Percentiles rank a stretch among this genome's conserved stretches.
Conservation (phyloP, 768 basidiomycete genomes). For the Phylloporus sp. region DNA sequence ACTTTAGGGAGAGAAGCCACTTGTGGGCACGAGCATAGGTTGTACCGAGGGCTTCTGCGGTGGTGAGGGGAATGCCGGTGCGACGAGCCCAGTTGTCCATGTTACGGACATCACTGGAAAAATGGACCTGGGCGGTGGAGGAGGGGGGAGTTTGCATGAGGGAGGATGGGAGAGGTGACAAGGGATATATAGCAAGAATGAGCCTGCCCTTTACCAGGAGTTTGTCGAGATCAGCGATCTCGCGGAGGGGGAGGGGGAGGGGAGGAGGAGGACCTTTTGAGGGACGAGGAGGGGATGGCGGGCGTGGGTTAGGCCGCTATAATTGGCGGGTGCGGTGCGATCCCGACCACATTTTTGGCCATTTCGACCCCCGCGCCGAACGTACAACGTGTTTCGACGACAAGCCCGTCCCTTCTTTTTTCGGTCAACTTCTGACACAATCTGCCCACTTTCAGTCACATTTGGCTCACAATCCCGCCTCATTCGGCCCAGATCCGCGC, state of each 20-base stretch:
- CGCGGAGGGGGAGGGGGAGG: slow-evolving; percentile 24
- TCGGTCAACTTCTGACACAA: slow-evolving; percentile 18
- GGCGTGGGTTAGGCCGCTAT: slow-evolving; percentile 41
- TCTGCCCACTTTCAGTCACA: slow-evolving; percentile 15
- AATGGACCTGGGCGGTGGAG: slow-evolving; percentile 59
- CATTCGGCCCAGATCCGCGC: slow-evolving; percentile 16
- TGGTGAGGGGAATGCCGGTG: slow-evolving; percentile 76
- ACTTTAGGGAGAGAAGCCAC: slow-evolving; percentile 62
- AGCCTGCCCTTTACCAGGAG: slow-evolving; percentile 33
- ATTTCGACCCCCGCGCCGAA: slow-evolving; percentile 56
- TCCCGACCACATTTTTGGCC: slow-evolving; percentile 49
- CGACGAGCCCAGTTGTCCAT: slow-evolving; percentile 82
- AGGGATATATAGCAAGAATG: slow-evolving; percentile 19
- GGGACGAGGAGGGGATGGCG: slow-evolving; percentile 27
- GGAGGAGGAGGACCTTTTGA: slow-evolving; percentile 37
- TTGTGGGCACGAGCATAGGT: slow-evolving; percentile 79
- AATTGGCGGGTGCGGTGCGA: slow-evolving; percentile 52
- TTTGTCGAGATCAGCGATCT: slow-evolving; percentile 19
- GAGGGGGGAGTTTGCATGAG: slow-evolving; percentile 32
- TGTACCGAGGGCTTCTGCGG: slow-evolving; percentile 73
- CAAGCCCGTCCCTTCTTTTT: slow-evolving; percentile 31
- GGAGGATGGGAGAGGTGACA: not conserved
- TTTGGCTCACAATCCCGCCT: slow-evolving; percentile 12
- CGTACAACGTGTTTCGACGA: slow-evolving; percentile 76
- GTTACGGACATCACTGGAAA: slow-evolving; percentile 72